Evolutionary conservation across 1,284 basidiomycete species (phyloP), one percentile per base, ranked within the genome.

Genomic region (Golubevia sp.): DNA sequence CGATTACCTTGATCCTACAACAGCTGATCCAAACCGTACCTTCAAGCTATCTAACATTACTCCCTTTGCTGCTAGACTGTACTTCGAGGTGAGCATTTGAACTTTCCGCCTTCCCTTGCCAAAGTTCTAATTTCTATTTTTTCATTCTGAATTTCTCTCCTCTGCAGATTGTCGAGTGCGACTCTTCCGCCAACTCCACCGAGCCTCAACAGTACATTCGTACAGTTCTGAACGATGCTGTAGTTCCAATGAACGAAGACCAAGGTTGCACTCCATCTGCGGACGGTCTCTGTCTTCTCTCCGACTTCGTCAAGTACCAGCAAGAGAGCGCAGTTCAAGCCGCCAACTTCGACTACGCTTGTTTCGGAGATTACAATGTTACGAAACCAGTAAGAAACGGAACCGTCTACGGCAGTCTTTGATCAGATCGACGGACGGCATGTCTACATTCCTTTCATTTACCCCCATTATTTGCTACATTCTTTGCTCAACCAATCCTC

Each of bases 201-300:
- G n/a, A n/a, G n/a, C n/a, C n/a, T n/a, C n/a, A n/a, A 26, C 85
- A 81, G 0, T 91, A 92, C 73, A 90, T 94, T 68, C 90, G 92
- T 3, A 86, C 91, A 59, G 88, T 92, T 76, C 88, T 93, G 83
- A 96, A 96, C 85, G 94, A 97, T 78, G 94, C 91, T 2, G 91
- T 94, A 1, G 87, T 89, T 0, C 93, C 94, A 1, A 87, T 96
- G 49, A 90, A 90, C 1, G 88, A 90, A 38, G 94, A 92, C 71
- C 88, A 90, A 8, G 89, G 88, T 0, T 83, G 88, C 71, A 86
- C 73, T 15, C 67, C 84, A 7, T 84, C 90, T 73, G 85, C 87
- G 52, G 89, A 94, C 64, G 93, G 94, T 11, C 88, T 95, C 82
- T 97, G 94, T 73, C 86, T 91, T 0, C 85, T 95, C 4, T 86